Base-by-base conservation (phyloP, 148 eudicot species). In the Spergularia bocconei region DNA sequence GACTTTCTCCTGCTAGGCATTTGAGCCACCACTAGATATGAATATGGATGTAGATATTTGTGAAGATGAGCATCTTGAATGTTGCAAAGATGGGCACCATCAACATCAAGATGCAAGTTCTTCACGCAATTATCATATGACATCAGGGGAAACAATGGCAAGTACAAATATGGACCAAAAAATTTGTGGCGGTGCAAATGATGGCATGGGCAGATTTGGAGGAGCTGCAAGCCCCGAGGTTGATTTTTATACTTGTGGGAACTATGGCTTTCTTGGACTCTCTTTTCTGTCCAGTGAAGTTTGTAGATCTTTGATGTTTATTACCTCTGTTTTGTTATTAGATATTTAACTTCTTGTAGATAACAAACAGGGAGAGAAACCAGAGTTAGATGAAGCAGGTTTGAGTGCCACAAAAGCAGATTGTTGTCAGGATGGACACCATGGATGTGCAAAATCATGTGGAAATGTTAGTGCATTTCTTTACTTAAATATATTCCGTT, bases 11-110 rank as follows among this genome's bases (percentile, higher is more conserved):
- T 76, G 16, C 71, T 86, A 93, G 98, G 93, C 93, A 63, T 93
- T 93, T 87, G 95, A 93, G 56, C 97, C 98, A 70, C 97, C 97
- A 5, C 68, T 93, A 81, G 97, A 93, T 82, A 83, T 93, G 90
- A 88, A 87, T 59, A 79, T 85, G 78, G 95, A 88, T 58, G 76
- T 69, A 36, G 85, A 87, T 77, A 41, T 39, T 56, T 84, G 83
- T 86, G 91, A 86, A 78, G 85, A 79, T 61, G 75, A 81, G 55
- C 75, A 71, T 79, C 77, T 65, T 76, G 81, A 83, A 55, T 76
- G 81, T 77, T 73, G 74, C 63, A 76, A 84, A 33, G 86, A 77
- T 41, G 71, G 79, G 69, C 79, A 70, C 74, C 83, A 61, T 51
- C 69, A 69, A 39, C 79, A 82, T 79, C 78, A 73, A 77, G 81